Conservation (phyloP, 2,329 filamentous ascomycete species). For the Penicillium glabrum region DNA sequence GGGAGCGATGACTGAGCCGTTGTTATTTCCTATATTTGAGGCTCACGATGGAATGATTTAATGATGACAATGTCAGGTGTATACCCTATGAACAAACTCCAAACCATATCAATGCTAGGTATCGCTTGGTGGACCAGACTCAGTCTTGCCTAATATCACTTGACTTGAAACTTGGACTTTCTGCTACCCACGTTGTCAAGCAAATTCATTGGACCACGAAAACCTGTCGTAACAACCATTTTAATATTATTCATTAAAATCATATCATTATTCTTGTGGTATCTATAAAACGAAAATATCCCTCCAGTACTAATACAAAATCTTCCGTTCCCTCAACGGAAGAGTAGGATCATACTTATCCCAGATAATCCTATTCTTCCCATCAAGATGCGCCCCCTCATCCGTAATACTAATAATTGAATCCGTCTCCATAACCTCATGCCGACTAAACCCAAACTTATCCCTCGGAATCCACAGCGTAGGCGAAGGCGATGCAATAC, state of each 20-base stretch:
- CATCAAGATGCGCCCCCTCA: constrained; percentile 67
- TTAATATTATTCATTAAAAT: background rate
- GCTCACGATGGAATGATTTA: background rate
- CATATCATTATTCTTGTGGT: background rate
- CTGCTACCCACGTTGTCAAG: background rate
- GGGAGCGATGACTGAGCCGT: background rate
- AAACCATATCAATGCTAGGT: background rate
- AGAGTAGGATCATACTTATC: constrained; percentile 57
- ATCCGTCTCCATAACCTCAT: constrained; percentile 73
- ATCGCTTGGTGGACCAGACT: no score
- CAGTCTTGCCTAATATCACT: no score
- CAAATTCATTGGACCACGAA: background rate
- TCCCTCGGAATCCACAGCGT: constrained; percentile 82
- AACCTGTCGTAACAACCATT: no score
- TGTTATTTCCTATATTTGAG: background rate
- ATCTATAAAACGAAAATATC: background rate
- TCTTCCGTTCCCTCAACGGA: constrained; percentile 57
- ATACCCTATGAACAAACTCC: background rate
- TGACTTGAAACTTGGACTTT: no score
- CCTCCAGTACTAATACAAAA: constrained; percentile 43
- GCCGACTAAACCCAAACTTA: constrained; percentile 67
- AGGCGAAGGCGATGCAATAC: constrained; percentile 61
- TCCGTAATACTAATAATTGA: constrained; percentile 77
- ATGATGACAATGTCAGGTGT: background rate
- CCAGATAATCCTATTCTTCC: constrained; percentile 67